A percentile compares a stretch with the other conserved stretches of the same genome.
Evolutionary conservation across 225 moss, liverwort and hornwort genomes (phyloP).

Genomic region (Marchantia paleacea): DNA sequence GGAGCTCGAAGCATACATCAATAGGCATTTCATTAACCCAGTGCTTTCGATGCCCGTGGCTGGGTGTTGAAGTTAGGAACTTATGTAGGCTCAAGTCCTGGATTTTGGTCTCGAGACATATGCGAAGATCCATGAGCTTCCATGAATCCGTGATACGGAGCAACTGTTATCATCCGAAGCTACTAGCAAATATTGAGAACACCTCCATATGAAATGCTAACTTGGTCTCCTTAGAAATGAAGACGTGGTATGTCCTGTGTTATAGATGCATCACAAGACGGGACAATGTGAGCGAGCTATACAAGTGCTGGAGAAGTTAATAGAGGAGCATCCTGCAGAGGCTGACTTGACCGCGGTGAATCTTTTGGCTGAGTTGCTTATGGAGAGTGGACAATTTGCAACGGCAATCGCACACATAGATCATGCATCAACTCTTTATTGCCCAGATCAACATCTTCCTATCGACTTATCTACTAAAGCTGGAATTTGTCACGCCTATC

Average conservation of each 20-base stretch:
- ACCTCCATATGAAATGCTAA: background rate
- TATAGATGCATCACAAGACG: constrained; percentile 91
- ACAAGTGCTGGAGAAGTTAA: constrained; percentile 72
- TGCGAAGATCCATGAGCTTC: no score
- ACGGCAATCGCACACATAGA: constrained; percentile 85
- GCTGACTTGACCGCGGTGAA: constrained; percentile 94
- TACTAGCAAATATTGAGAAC: no score
- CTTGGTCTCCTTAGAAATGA: background rate
- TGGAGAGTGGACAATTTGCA: constrained; percentile 89
- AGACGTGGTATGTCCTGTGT: background rate
- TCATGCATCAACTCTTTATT: constrained; percentile 66
- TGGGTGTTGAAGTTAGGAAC: background rate
- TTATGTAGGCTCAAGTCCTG: background rate
- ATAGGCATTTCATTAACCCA: background rate
- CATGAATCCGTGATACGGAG: no score
- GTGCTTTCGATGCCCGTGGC: background rate
- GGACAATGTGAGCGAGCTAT: constrained; percentile 83
- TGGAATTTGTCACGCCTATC: constrained; percentile 96
- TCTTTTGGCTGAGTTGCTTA: constrained; percentile 83
- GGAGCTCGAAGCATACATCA: no score
- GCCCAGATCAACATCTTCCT: constrained; percentile 78
- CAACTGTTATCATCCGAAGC: no score
- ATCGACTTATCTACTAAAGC: constrained; percentile 91
- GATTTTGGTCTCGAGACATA: background rate
- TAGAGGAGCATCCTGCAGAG: constrained; percentile 84